phyloP scores from a whole-genome alignment of 768 basidiomycete species.

The Phanerochaete sordida region DNA sequence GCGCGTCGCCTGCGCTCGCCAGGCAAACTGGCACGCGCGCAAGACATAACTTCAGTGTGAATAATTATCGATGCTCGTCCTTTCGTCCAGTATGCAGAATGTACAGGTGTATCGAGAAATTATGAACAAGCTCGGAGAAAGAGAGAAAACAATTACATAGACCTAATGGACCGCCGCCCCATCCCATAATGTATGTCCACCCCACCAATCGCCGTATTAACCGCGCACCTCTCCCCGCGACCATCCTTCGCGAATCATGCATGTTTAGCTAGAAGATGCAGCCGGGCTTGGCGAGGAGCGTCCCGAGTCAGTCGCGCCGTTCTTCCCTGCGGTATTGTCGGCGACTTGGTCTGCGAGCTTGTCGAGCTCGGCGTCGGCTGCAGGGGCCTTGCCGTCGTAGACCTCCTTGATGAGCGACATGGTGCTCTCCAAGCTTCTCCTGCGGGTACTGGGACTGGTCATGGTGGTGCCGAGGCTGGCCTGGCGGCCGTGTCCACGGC shows the following conservation, averaged over 20 bases:
- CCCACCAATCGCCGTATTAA: not conserved
- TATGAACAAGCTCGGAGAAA: constrained; percentile 1
- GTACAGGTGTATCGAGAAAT: not conserved
- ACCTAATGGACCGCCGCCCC: not conserved
- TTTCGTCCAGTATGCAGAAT: constrained; percentile 8
- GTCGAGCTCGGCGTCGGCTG: constrained; percentile 23
- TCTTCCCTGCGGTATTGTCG: constrained; percentile 11
- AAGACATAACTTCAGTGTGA: not conserved
- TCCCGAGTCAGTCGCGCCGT: constrained; percentile 7
- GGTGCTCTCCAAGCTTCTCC: constrained; percentile 92
- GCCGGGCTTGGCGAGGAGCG: not conserved
- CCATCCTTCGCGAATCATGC: not conserved
- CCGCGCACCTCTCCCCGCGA: not conserved
- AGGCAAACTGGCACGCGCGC: not conserved
- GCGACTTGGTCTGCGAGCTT: constrained; percentile 25
- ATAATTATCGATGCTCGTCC: not conserved
- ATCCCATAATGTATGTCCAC: constrained; percentile 5
- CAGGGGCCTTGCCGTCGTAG: constrained; percentile 59
- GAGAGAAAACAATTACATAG: constrained; percentile 4
- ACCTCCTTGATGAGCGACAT: constrained; percentile 94
- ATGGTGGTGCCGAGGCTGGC: constrained; percentile 91
- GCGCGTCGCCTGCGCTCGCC: not conserved
- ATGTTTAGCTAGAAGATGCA: not conserved
- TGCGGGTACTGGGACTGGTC: constrained; percentile 90
- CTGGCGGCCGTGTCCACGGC: constrained; percentile 70